Evolutionary conservation across 257 asterid genomes (phyloP).

Genomic region (Hygrophila difformis): DNA sequence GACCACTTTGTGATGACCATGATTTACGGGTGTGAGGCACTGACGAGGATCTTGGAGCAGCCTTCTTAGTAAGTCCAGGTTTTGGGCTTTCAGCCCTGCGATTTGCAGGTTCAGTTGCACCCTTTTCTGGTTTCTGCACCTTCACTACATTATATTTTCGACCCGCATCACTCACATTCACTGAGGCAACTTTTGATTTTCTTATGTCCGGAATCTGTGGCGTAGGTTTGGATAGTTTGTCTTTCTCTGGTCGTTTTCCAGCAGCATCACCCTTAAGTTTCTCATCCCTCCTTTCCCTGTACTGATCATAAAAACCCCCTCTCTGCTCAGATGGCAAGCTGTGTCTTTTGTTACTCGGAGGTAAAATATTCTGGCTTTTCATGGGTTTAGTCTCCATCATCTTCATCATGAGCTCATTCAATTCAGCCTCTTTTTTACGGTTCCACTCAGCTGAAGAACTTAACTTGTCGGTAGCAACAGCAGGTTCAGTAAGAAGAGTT

Average conservation of each 20-base stretch:
- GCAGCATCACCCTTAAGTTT: conserved; percentile 58
- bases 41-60: conserved; percentile 42
- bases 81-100: conserved; percentile 48
- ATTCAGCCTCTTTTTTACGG: conserved; percentile 87
- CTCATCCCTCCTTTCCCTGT: conserved; percentile 73
- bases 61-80: conserved; percentile 46
- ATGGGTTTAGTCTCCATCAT: conserved; percentile 90
- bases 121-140: conserved; percentile 49
- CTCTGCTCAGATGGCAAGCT: conserved; percentile 44
- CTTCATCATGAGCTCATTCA: conserved; percentile 68
- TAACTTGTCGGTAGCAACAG: conserved; percentile 34
- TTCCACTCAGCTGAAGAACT: conserved; percentile 78
- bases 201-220: conserved; percentile 44
- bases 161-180: conserved; percentile 38
- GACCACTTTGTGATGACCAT: conserved; percentile 72
- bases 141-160: conserved; percentile 39
- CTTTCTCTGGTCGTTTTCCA: conserved; percentile 48
- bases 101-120: conserved; percentile 37
- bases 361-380: conserved; percentile 27
- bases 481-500: conserved; percentile 26
- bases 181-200: conserved; percentile 39
- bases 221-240: conserved; percentile 38
- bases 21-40: conserved; percentile 78
- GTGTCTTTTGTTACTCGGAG: conserved; percentile 45
- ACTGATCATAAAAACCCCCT: conserved; percentile 58